Base-by-base conservation (phyloP, 345 rosid species). In the Brassica cretica region DNA sequence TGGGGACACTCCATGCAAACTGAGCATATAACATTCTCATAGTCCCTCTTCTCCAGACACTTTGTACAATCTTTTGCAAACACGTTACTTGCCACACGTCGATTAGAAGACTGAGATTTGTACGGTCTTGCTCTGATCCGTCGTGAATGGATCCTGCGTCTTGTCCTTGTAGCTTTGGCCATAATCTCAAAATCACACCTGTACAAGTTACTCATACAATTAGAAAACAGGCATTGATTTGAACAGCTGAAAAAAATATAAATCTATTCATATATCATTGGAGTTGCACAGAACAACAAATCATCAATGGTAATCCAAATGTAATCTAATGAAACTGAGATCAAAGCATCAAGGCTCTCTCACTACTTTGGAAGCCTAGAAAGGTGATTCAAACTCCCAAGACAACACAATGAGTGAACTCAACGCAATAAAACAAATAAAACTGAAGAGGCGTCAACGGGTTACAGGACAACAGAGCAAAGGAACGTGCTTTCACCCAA, bases 1-100 rank as follows among this genome's bases (percentile, higher is more conserved):
- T 94, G 99, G 0, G 98, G 98, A 75, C 84, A 89, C 83, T 94
- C 98, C 94, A 94, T 92, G 84, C 98, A 94, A 66, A 94, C 98
- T 9, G 99, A 89, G 72, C 99, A 94, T 32, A 87, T 89, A 6
- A 87, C 94, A 66, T 87, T 91, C 76, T 87, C 95, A 94, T 93
- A 94, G 68, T 90, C 99, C 79, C 82, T 86, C 84, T 86, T 88
- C 44, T 88, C 91, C 78, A 87, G 59, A 64, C 70, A 78, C 76
- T 86, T 88, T 39, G 87, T 63, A 78, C 87, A 88, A 59, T 87
- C 88, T 21, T 21, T 1, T 21, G 24, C 24, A 21, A 21, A 21
- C 65, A 66, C 33, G 14, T 84, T 86, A 75, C 80, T 83, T 3
- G 84, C 35, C 33, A 84, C 70, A 32, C 61, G 68, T 2, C 66